Base-by-base conservation (phyloP, 106 monocot species). In the Allium fistulosum region DNA sequence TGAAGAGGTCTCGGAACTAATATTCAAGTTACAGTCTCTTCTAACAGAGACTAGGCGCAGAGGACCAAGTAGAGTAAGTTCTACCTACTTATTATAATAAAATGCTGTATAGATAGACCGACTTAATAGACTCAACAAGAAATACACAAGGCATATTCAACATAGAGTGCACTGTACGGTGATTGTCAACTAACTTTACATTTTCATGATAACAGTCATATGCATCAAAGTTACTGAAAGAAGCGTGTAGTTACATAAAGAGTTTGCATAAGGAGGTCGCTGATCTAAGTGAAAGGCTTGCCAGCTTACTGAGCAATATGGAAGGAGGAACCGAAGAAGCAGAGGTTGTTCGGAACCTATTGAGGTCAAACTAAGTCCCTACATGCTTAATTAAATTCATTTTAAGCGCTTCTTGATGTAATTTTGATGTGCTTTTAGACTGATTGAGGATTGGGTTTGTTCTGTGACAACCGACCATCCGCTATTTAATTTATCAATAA, bases 221-320 rank as follows among this genome's bases (percentile, higher is more conserved):
- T 9, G 76, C 84, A 48, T 69, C 84, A 16, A 88, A 88, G 67
- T 76, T 88, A 58, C 71, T 88, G 48, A 84, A 79, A 64, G 88
- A 88, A 76, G 84, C 84, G n/a, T 88, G 88, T 78, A 82, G 50
- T 74, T 84, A 84, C 74, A 88, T 88, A 37, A 88, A 70, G 79
- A 88, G 84, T 77, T 68, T 88, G 52, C 81, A 84, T 61, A 72
- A 76, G 52, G 88, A 88, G 50, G 84, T 88, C 37, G 84, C 65
- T 71, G 76, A 79, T 74, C 80, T 88, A 17, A 84, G 84, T 53
- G 84, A 84, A 64, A 60, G 71, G 67, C 81, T 88, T 26, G 78
- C 88, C 2, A 70, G 72, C 13, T 76, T 88, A 37, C 84, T 88
- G 63, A 66, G 72, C 11, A 79, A 81, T 14, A 73, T 88, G 88